Conservation (phyloP, 2,329 filamentous ascomycete genomes). For the Botryotinia calthae region DNA sequence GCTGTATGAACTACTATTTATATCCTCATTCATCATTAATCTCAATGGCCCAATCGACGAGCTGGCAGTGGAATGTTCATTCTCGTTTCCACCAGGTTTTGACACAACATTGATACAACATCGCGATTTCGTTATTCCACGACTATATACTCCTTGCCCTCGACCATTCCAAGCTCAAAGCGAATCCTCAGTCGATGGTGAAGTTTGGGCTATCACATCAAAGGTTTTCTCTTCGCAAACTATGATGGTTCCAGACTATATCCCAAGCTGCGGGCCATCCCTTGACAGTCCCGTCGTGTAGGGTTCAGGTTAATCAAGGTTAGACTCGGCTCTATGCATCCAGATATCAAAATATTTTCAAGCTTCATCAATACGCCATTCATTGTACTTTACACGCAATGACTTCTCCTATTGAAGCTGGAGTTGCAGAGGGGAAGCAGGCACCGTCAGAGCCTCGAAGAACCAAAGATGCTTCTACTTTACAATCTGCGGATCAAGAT, state of each 20-base stretch:
- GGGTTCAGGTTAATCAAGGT: background rate
- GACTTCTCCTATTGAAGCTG: background rate
- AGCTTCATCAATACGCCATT: background rate
- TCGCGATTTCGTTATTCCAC: background rate
- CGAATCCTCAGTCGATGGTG: background rate
- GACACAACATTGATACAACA: background rate
- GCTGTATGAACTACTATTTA: background rate
- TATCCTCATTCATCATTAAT: background rate
- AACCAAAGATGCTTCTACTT: background rate
- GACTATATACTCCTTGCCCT: background rate
- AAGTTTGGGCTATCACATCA: background rate
- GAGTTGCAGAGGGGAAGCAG: background rate
- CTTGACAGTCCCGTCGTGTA: background rate
- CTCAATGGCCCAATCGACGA: background rate
- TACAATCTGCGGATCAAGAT: conserved; percentile 23
- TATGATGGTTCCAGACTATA: background rate
- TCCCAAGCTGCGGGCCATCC: background rate
- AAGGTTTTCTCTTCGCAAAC: background rate
- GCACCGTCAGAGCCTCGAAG: background rate
- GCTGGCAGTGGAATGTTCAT: background rate
- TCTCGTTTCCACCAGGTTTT: background rate
- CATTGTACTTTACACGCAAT: background rate
- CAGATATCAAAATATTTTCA: background rate
- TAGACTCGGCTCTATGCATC: background rate
- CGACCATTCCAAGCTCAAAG: background rate